Conservation (phyloP, 2,329 filamentous ascomycete species). For the Annulohypoxylon truncatum region DNA sequence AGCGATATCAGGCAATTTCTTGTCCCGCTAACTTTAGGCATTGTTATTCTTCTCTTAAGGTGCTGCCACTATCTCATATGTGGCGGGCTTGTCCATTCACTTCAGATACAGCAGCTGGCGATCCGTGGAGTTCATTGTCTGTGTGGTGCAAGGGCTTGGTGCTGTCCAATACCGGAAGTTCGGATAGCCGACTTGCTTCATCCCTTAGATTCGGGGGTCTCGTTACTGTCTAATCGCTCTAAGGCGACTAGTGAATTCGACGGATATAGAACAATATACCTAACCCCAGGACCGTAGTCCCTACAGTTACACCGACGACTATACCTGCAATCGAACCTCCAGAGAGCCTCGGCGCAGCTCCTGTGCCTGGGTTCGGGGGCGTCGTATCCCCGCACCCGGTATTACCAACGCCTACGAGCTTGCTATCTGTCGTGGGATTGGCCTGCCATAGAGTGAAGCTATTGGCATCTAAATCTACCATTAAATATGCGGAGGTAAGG, state of each 20-base stretch:
- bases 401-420: neutral
- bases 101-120: neutral
- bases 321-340: slow-evolving; percentile 14
- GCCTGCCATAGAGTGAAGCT: slow-evolving; percentile 53
- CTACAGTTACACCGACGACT: slow-evolving; percentile 9
- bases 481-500: slow-evolving; percentile 51
- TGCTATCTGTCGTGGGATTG: slow-evolving; percentile 41
- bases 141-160: neutral
- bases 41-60: neutral
- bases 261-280: slow-evolving; percentile 11
- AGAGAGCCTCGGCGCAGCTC: neutral
- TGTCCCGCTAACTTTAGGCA: neutral
- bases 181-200: neutral
- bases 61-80: slow-evolving; percentile 12
- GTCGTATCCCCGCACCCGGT: slow-evolving; percentile 5
- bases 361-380: neutral
- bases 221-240: neutral
- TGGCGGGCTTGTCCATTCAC: slow-evolving; percentile 7
- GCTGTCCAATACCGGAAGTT: neutral
- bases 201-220: neutral
- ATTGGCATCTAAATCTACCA: slow-evolving; percentile 51
- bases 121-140: neutral
- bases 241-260: neutral
- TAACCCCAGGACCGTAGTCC: neutral
- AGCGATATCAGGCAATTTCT: no score